These are phyloP conservation scores for Debaryomyces maramus DNA, from an alignment of 805 yeast species.

Conservation along the genomic window DNA sequence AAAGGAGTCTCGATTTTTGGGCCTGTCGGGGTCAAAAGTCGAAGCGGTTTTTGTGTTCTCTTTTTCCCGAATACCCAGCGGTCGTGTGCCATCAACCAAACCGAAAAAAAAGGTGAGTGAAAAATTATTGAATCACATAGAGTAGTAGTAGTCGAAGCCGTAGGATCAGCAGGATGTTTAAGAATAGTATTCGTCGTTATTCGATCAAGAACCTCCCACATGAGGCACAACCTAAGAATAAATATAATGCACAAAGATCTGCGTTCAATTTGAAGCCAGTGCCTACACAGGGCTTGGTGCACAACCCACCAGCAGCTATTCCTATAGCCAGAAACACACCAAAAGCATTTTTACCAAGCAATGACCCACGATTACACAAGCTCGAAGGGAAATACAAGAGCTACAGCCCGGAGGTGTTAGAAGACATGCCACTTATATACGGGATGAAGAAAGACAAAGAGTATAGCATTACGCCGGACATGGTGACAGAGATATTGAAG, in stretches of 20 bases:
- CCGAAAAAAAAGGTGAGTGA: not conserved
- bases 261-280: conserved; percentile 62
- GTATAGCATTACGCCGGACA: conserved; percentile 57
- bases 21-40: too few relatives aligned
- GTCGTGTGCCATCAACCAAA: not conserved
- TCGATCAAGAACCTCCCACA: conserved; percentile 27
- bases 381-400: conserved; percentile 24
- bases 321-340: conserved; percentile 59
- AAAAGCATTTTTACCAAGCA: conserved; percentile 60
- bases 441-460: conserved; percentile 39
- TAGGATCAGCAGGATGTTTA: conserved; percentile 6
- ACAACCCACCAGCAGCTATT: conserved; percentile 59
- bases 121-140: not conserved
- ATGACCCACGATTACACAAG: conserved; percentile 55
- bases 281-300: conserved; percentile 58
- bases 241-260: conserved; percentile 61
- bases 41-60: too few relatives aligned
- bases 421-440: conserved; percentile 43
- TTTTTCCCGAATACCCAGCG: not conserved
- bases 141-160: not conserved
- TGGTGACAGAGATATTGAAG: conserved; percentile 55
- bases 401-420: conserved; percentile 33
- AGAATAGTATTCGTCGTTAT: conserved; percentile 6
- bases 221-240: conserved; percentile 47
- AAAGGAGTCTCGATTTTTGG: too few relatives aligned